A percentile compares a stretch with the other conserved stretches of the same genome.
phyloP scores from a whole-genome alignment of 169 alveolate species.

The Perkinsus olseni region DNA sequence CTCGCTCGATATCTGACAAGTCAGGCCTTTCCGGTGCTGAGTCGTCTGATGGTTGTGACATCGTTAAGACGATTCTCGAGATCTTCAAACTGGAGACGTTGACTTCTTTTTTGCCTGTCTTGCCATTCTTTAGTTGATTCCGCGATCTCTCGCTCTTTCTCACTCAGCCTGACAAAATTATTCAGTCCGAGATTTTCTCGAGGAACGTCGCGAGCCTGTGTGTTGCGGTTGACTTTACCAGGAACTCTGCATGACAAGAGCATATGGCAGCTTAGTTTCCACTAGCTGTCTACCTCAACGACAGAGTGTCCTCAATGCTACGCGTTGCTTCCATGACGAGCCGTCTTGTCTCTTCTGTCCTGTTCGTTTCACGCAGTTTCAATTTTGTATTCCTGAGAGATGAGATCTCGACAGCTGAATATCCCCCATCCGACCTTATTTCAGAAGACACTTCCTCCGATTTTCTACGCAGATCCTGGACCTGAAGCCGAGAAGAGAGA shows the following conservation, averaged over 20 bases:
- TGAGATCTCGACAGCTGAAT: not conserved
- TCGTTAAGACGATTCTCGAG: too few species aligned
- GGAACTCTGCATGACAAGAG: too few species aligned
- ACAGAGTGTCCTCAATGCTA: not conserved
- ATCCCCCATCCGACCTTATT: not conserved
- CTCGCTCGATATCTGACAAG: too few species aligned
- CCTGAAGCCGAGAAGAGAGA: not conserved
- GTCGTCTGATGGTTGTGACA: too few species aligned
- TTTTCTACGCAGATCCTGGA: not conserved
- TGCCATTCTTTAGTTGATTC: not conserved
- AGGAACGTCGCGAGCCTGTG: too few species aligned
- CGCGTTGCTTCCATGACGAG: not conserved
- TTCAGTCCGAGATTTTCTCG: too few species aligned
- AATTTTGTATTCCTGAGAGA: not conserved
- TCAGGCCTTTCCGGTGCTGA: too few species aligned
- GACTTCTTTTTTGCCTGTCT: not conserved
- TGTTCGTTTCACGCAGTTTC: not conserved
- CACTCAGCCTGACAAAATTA: not conserved
- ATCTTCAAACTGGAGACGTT: too few species aligned
- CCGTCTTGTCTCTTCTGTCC: not conserved
- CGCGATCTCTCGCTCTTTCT: not conserved
- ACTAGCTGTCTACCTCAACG: too few species aligned
- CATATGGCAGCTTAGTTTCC: too few species aligned
- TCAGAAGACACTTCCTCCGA: not conserved
- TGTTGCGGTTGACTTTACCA: not conserved